These are phyloP conservation scores for Nemania bipapillata DNA, from an alignment of 2,329 filamentous ascomycete species.

Conservation along the genomic window DNA sequence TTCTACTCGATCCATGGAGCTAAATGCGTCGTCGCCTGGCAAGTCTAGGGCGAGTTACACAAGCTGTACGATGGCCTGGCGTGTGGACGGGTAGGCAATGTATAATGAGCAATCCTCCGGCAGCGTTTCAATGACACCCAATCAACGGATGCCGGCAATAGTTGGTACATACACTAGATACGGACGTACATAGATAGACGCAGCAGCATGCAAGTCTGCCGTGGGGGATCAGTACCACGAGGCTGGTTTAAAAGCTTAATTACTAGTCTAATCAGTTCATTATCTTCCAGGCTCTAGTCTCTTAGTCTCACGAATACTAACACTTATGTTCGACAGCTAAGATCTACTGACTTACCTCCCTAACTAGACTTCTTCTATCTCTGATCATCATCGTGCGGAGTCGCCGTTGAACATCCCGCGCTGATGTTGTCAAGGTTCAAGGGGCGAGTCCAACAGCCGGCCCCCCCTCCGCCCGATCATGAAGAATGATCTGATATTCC, in stretches of 20 bases:
- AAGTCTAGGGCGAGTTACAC: neutral
- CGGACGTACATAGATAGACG: no score
- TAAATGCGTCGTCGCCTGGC: neutral
- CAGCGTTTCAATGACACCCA: constrained; percentile 18
- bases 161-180: constrained; percentile 1
- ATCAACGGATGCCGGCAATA: constrained; percentile 26
- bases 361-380: no score
- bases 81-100: neutral
- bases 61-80: neutral
- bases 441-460: constrained; percentile 8
- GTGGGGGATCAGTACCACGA: constrained; percentile 26
- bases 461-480: neutral
- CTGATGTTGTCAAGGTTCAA: constrained; percentile 18
- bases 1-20: neutral
- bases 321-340: neutral
- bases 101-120: constrained; percentile 1
- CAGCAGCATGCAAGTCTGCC: constrained; percentile 30
- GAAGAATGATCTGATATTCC: constrained; percentile 31
- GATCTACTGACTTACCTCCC: neutral
- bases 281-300: neutral
- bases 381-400: neutral
- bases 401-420: constrained; percentile 1
- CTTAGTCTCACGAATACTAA: no score
- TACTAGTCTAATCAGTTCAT: neutral
- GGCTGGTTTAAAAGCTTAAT: constrained; percentile 15